Conservation (phyloP, 1,284 basidiomycete genomes). For the Cutaneotrichosporon cyanovorans region DNA sequence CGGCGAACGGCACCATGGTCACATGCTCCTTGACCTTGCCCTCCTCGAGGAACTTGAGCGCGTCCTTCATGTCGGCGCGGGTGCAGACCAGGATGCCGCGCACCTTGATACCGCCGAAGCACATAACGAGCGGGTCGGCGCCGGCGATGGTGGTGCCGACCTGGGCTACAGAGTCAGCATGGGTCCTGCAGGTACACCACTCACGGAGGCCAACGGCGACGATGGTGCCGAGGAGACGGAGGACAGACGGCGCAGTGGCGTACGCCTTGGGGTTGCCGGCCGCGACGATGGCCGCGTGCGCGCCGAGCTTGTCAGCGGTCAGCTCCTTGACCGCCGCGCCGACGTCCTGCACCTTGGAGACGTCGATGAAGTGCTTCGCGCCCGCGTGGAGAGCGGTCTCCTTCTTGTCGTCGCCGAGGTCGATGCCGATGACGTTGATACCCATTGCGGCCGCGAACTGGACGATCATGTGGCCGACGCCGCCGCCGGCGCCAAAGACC, state of each 20-base stretch:
- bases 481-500: conserved; percentile 14
- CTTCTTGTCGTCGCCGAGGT: conserved; percentile 13
- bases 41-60: conserved; percentile 9
- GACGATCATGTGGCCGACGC: conserved; percentile 18
- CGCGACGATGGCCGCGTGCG: conserved; percentile 15
- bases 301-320: conserved; percentile 9
- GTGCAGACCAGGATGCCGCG: conserved; percentile 36
- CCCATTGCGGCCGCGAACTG: conserved; percentile 17
- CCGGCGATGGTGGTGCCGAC: conserved; percentile 32
- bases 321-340: conserved; percentile 10
- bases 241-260: conserved; percentile 7
- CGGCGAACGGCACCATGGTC: conserved; percentile 10
- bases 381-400: conserved; percentile 6
- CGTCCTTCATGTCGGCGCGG: conserved; percentile 16
- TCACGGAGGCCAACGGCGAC: conserved; percentile 15
- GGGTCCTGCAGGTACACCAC: background rate
- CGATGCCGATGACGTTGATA: conserved; percentile 15
- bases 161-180: conserved; percentile 2
- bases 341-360: conserved; percentile 5
- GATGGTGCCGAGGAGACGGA: conserved; percentile 9
- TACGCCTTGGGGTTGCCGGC: conserved; percentile 18
- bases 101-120: conserved; percentile 44
- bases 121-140: conserved; percentile 31
- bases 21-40: conserved; percentile 20
- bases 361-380: conserved; percentile 12